Percentiles rank a stretch among this genome's conserved stretches.
These are phyloP conservation scores for Saturnispora saitoi DNA, from an alignment of 805 yeast species.

Conservation along the genomic window DNA sequence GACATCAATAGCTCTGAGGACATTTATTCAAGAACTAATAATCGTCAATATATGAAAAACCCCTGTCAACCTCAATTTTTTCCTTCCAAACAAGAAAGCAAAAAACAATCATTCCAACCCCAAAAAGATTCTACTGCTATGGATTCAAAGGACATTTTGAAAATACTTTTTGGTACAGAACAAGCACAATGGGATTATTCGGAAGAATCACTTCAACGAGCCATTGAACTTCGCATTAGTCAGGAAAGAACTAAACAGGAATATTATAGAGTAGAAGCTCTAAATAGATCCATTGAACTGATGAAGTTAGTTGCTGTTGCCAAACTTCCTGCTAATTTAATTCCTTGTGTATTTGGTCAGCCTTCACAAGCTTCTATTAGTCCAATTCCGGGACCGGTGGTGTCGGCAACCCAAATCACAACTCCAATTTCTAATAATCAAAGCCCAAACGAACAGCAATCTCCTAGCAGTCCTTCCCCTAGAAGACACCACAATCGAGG, in stretches of 20 bases:
- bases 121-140: not conserved
- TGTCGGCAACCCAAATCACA: slow-evolving; percentile 3
- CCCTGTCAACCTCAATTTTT: slow-evolving; percentile 2
- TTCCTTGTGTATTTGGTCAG: slow-evolving; percentile 47
- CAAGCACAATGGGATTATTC: slow-evolving; percentile 46
- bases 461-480: slow-evolving; percentile 13
- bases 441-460: slow-evolving; percentile 1
- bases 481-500: slow-evolving; percentile 9
- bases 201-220: slow-evolving; percentile 48
- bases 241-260: slow-evolving; percentile 82
- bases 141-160: slow-evolving; percentile 25
- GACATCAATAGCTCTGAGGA: not conserved
- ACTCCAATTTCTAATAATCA: slow-evolving; percentile 6
- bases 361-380: slow-evolving; percentile 11
- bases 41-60: not conserved
- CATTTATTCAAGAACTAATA: not conserved
- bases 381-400: slow-evolving; percentile 3
- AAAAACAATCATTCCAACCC: not conserved
- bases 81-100: not conserved
- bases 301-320: slow-evolving; percentile 51
- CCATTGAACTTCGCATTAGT: slow-evolving; percentile 53
- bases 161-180: slow-evolving; percentile 43
- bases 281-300: slow-evolving; percentile 52
- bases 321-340: slow-evolving; percentile 54
- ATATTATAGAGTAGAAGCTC: slow-evolving; percentile 55